Percentiles rank a stretch among this genome's conserved stretches.
Evolutionary conservation across 192 early-diverging fungal genomes (phyloP).

Genomic region (Backusella mclennaniae): DNA sequence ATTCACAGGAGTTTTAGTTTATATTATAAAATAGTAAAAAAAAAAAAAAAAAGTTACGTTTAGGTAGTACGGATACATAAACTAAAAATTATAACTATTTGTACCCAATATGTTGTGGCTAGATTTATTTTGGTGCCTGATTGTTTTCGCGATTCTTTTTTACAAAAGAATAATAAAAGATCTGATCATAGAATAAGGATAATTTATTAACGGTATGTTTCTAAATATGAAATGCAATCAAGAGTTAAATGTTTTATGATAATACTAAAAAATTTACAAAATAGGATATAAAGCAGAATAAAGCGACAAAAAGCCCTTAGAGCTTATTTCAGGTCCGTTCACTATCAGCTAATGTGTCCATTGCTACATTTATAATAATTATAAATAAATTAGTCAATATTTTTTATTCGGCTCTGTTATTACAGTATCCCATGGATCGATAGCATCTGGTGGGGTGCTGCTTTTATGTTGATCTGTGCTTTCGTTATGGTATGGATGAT

Average conservation of each 20-base stretch:
- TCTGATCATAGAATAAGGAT: neutral
- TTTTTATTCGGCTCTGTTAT: neutral
- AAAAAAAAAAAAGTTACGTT: neutral
- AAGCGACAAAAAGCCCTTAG: neutral
- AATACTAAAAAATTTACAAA: slow-evolving; percentile 6
- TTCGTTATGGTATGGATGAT: neutral
- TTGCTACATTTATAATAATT: neutral
- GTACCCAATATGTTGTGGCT: no score
- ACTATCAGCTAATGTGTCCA: neutral
- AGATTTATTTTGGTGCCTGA: neutral
- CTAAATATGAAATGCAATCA: slow-evolving; percentile 7
- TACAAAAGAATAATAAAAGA: neutral
- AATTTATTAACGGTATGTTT: neutral
- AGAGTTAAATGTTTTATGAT: neutral
- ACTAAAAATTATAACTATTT: no score
- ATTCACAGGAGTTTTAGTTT: neutral
- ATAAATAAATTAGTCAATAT: neutral
- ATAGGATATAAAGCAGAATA: neutral
- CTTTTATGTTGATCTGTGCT: neutral
- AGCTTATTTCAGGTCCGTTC: neutral
- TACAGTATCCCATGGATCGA: neutral
- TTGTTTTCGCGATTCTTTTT: neutral
- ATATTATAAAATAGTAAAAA: neutral
- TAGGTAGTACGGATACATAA: neutral
- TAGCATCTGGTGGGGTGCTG: neutral